phyloP scores from a whole-genome alignment of 306 rosid genomes.

The Quercus engelmannii region DNA sequence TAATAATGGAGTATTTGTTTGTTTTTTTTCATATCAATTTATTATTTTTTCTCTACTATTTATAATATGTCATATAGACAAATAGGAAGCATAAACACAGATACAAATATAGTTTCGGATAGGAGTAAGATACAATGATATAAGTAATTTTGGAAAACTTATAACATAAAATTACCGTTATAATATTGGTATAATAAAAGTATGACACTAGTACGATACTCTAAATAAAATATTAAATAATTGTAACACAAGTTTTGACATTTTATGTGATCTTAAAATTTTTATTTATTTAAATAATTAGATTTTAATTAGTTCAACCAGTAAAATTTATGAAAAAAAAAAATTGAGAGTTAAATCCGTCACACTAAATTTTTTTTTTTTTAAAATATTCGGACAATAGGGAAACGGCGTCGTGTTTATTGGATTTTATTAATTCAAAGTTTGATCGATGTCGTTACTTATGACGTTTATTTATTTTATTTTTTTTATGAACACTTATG shows the following conservation, averaged over 20 bases:
- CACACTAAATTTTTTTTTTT: too few relatives aligned
- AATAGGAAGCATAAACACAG: rapidly evolving
- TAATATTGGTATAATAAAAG: rapidly evolving
- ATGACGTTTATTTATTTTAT: too few relatives aligned
- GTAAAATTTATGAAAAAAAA: background rate
- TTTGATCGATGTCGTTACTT: background rate
- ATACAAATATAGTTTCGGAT: rapidly evolving
- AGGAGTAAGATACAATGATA: rapidly evolving
- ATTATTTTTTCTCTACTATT: rapidly evolving
- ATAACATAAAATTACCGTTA: rapidly evolving
- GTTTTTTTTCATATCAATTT: rapidly evolving
- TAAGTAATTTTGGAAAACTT: too few relatives aligned
- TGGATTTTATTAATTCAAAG: background rate
- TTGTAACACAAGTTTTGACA: rapidly evolving
- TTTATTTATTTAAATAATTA: too few relatives aligned
- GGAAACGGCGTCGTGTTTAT: background rate
- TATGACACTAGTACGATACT: rapidly evolving
- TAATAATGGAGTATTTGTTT: too few relatives aligned
- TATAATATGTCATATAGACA: rapidly evolving
- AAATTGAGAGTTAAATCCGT: too few relatives aligned
- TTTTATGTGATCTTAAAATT: too few relatives aligned
- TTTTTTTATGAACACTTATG: too few relatives aligned
- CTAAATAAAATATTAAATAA: rapidly evolving
- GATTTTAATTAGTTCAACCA: rapidly evolving
- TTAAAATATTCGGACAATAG: background rate